Evolutionary conservation across 768 basidiomycete genomes (phyloP), one percentile per base, ranked within the genome.

Genomic region (Pleurotus tuber-regium): DNA sequence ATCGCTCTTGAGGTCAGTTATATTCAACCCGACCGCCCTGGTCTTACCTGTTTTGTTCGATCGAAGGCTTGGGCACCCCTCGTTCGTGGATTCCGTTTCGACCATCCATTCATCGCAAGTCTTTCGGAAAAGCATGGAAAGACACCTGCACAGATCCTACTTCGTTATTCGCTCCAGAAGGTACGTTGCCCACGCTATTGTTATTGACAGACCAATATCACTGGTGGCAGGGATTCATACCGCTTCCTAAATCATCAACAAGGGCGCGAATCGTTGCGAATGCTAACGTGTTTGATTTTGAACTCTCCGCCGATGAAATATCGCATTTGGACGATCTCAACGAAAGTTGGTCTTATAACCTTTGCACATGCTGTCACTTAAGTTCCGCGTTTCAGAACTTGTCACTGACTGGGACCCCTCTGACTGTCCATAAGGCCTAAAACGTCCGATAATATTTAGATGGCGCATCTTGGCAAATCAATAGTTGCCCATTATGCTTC

Each of bases 101-200:
- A 77, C 16, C 79, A 86, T 65, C 77, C 81, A 16, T 65, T 66
- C 8, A 70, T 89, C 55, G 62, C 63, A 21, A 61, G 61, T 26
- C 67, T 82, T 30, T 75, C 78, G 4, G 58, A 73, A 35, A 83
- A 80, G 63, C 82, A 87, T 61, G 60, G 64, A 31, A 88, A 82
- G 59, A 61, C 70, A 40, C 70, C 77, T n/a, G 74, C 83, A 59
- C 78, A 80, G 57, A 69, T 91, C 42, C 69, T 89, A 31, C 69
- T 90, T 24, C 74, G 88, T n/a, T 90, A 83, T 64, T 84, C 82
- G 9, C 66, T 93, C n/a, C 87, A 93, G 64, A 86, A 87, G 73
- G 89, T 83, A 55, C 29, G 63, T 30, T 30, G 23, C 42, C 25
- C 33, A 42, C 6, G 4, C 18, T 41, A 30, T 21, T 23, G 30